Evolutionary conservation across 2,329 filamentous ascomycete species (phyloP).

Genomic region (Pseudocercospora macadamiae): DNA sequence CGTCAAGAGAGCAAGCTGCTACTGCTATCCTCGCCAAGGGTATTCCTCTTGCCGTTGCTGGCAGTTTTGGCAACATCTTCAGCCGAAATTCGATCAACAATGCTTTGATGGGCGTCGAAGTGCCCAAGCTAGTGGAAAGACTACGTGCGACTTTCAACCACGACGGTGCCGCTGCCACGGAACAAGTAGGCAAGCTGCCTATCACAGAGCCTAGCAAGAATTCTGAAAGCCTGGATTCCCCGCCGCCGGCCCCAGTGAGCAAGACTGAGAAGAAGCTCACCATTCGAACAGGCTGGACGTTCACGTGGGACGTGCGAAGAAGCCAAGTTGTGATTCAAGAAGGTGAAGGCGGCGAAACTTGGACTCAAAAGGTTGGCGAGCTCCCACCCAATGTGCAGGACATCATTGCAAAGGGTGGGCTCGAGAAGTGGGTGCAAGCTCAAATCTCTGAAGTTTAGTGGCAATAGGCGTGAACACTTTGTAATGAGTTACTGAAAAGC

Average conservation of each 20-base stretch:
- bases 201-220: constrained; percentile 58
- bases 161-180: constrained; percentile 22
- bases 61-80: constrained; percentile 85
- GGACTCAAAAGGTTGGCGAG: constrained; percentile 82
- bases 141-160: constrained; percentile 63
- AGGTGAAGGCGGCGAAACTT: constrained; percentile 65
- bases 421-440: constrained; percentile 81
- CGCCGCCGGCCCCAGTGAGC: constrained; percentile 43
- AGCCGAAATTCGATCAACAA: constrained; percentile 79
- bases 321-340: constrained; percentile 73
- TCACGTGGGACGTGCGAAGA: constrained; percentile 77
- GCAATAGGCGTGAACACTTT: no score
- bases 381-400: constrained; percentile 82
- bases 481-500: background rate
- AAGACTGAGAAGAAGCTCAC: constrained; percentile 61
- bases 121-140: constrained; percentile 67
- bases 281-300: constrained; percentile 77
- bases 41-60: constrained; percentile 78
- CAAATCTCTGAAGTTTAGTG: no score
- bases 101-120: constrained; percentile 71
- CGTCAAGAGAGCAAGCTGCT: constrained; percentile 81
- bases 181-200: constrained; percentile 37
- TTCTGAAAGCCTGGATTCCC: constrained; percentile 55
- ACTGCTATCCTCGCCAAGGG: constrained; percentile 81
- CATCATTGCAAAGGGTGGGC: constrained; percentile 74